Evolutionary conservation across 1,139 yeast species (phyloP).

Genomic region (Candida albicans): DNA sequence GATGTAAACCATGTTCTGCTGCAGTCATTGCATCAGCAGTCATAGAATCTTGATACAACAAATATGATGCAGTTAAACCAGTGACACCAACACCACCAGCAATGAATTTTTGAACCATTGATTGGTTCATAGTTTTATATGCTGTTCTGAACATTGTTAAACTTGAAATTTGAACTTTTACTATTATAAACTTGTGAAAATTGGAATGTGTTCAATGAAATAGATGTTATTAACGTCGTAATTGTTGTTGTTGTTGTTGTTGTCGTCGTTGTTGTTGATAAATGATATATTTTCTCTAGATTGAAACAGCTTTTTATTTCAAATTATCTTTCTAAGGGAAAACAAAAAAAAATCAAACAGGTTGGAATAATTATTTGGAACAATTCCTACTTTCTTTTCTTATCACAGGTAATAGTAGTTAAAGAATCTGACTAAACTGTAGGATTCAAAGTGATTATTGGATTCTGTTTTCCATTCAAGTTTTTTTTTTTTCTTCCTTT

Average conservation of each 20-base stretch:
- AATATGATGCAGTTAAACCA: conserved; percentile 71
- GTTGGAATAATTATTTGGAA: conserved; percentile 3
- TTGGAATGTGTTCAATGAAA: conserved; percentile 1
- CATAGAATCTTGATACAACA: conserved; percentile 75
- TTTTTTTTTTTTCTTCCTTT: conserved; percentile 6
- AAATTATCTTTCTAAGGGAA: neutral
- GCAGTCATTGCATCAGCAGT: conserved; percentile 97
- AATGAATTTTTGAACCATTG: conserved; percentile 54
- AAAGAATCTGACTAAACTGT: conserved; percentile 1
- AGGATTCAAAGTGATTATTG: neutral
- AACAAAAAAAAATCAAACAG: conserved; percentile 3
- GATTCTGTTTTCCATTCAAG: neutral
- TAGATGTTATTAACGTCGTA: neutral
- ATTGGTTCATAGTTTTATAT: conserved; percentile 22
- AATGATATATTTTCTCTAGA: neutral
- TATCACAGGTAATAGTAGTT: neutral
- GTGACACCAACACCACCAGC: conserved; percentile 66
- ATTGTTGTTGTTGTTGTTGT: neutral
- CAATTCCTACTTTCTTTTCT: conserved; percentile 2
- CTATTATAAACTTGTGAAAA: too few relatives aligned
- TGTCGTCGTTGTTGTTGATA: neutral
- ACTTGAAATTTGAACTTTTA: neutral
- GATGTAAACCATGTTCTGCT: conserved; percentile 98
- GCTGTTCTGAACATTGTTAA: conserved; percentile 29
- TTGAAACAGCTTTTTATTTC: too few relatives aligned